phyloP scores from a whole-genome alignment of 192 early-diverging fungal genomes.

The Coemansia interrupta region DNA sequence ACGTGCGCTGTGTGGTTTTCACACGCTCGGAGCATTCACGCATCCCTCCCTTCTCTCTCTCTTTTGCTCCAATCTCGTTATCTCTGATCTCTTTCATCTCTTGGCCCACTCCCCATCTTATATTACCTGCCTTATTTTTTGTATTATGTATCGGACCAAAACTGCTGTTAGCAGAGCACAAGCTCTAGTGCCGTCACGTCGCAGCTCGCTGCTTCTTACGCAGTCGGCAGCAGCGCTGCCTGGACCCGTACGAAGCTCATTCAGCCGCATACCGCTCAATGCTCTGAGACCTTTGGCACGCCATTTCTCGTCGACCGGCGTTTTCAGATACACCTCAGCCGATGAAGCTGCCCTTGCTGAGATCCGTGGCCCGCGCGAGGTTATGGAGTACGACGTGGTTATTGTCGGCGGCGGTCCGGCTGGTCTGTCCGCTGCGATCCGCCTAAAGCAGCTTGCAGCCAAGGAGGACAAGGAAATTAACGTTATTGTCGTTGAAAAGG shows the following conservation, averaged over 20 bases:
- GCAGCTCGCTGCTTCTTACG: not conserved
- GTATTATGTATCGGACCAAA: conserved; percentile 1
- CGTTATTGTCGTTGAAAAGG: conserved; percentile 94
- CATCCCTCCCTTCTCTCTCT: not conserved
- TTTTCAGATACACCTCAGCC: conserved; percentile 27
- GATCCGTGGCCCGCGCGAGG: conserved; percentile 57
- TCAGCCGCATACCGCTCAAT: not conserved
- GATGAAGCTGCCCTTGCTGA: conserved; percentile 42
- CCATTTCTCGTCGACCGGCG: conserved; percentile 8
- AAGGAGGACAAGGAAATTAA: conserved; percentile 77
- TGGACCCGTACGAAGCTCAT: not conserved
- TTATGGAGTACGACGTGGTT: conserved; percentile 90
- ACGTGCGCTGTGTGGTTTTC: not conserved
- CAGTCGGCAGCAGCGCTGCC: not conserved
- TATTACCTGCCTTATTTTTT: conserved; percentile 2
- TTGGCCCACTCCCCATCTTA: not conserved
- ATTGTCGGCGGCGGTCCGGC: conserved; percentile 95
- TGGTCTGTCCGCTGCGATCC: conserved; percentile 92
- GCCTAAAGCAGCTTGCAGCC: conserved; percentile 84
- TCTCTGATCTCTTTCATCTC: conserved; percentile 1
- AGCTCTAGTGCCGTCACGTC: not conserved
- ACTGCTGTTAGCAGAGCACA: conserved; percentile 5
- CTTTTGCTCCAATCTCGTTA: not conserved
- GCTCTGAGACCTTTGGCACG: not conserved
- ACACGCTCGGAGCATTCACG: not conserved